Evolutionary conservation across 108 stramenopile genomes (phyloP), one percentile per base, ranked within the genome.

Genomic region (Cyclostephanos tholiformis): DNA sequence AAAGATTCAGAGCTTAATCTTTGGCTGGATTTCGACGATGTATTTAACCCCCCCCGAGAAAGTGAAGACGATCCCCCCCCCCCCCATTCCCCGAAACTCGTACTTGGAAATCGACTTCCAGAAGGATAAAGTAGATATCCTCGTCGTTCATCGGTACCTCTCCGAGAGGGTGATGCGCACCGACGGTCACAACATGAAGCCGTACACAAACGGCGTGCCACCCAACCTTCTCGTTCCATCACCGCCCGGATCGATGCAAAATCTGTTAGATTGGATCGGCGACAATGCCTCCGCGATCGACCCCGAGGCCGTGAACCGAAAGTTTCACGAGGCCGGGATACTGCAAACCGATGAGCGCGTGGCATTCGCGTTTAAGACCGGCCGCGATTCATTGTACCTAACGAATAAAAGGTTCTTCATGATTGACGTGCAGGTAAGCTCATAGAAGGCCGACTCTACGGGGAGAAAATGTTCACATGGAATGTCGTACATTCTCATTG

Each of bases 91-190:
- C 46, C 36, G 79, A 0, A 63, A 63, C 62, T 67, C 82, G 11
- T 86, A 39, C 59, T 44, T 86, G 6, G 87, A 88, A 55, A 84
- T 88, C 39, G 90, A 91, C 51, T 91, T 91, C 74, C 86, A 88
- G 58, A 91, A 91, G 59, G 85, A 87, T 50, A 68, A 78, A 30
- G 88, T 88, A 0, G 90, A 91, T 50, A 60, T 91, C 10, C 61
- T 86, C 38, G 61, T 73, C 2, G 56, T 91, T 5, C 83, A 91
- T 44, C 58, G 86, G 26, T 90, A 86, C 63, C 62, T 90, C 8
- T 85, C 83, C 8, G 80, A 76, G 62, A 38, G 86, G 52, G 59
- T 83, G 22, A 76, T 88, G 72, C 70, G 71, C 7, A 67, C 68
- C 5, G 70, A 62, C 13, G 66, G 57, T 10, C 77, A 72, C 49